Evolutionary conservation across 306 rosid species (phyloP).

Genomic region (Adenanthera pavonina): DNA sequence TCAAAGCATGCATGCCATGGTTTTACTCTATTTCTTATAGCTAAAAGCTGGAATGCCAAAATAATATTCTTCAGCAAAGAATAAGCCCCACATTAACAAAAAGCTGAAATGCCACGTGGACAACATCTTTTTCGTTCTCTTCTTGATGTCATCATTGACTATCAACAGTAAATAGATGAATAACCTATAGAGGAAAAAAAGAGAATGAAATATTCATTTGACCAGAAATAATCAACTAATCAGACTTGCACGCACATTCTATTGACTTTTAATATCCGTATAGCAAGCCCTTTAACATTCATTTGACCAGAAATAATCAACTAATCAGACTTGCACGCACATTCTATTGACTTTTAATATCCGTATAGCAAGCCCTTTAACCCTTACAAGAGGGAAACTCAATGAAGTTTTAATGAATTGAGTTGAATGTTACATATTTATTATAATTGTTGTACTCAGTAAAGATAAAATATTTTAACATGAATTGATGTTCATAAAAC

Average conservation of each 20-base stretch:
- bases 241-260: background rate
- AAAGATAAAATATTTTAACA: background rate
- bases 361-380: background rate
- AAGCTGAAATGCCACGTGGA: background rate
- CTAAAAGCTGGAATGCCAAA: background rate
- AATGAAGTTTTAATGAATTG: background rate
- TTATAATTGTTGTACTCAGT: background rate
- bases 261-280: background rate
- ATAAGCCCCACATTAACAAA: background rate
- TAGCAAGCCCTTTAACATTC: background rate
- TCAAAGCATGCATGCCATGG: background rate
- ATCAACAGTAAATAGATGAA: background rate
- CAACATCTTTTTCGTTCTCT: background rate
- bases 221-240: background rate
- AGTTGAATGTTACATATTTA: background rate
- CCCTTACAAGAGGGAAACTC: background rate
- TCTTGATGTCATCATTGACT: background rate
- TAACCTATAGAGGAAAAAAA: too few species aligned
- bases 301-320: background rate
- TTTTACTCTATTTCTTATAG: background rate
- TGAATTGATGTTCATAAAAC: background rate
- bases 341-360: background rate
- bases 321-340: background rate
- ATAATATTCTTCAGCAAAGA: too few species aligned
- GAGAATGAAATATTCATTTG: background rate